These are phyloP conservation scores for Fraxinus dipetala DNA, from an alignment of 305 asterid species.

Conservation along the genomic window DNA sequence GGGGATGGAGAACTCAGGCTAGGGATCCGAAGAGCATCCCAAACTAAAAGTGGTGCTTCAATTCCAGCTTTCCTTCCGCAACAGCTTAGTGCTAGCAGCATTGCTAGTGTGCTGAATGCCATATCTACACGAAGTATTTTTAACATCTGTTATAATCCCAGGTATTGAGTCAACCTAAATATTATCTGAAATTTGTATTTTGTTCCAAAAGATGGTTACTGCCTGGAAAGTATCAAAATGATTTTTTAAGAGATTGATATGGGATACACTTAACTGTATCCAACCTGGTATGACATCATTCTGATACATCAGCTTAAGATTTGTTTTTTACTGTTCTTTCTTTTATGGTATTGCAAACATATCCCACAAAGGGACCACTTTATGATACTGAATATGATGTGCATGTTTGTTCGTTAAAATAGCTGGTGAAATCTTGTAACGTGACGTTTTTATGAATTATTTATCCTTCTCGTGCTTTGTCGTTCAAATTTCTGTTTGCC, in stretches of 20 bases:
- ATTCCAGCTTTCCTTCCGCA: constrained; percentile 43
- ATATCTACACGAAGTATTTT: constrained; percentile 52
- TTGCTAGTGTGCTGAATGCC: constrained; percentile 60
- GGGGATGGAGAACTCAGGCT: constrained; percentile 96
- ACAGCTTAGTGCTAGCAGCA: constrained; percentile 49
- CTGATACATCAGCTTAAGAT: neutral
- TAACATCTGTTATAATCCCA: constrained; percentile 79
- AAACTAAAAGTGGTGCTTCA: constrained; percentile 49
- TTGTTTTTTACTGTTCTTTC: neutral
- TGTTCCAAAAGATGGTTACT: neutral
- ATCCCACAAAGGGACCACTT: neutral
- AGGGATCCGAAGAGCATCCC: constrained; percentile 88
- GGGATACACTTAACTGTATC: neutral
- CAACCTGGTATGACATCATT: neutral
- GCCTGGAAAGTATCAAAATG: neutral
- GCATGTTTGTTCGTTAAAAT: neutral
- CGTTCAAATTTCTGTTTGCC: neutral
- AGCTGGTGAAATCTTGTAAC: neutral
- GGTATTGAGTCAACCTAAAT: constrained; percentile 42
- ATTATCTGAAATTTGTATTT: neutral
- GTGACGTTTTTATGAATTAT: neutral
- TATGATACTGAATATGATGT: neutral
- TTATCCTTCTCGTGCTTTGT: neutral
- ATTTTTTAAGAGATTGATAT: neutral
- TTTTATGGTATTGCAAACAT: neutral